These are phyloP conservation scores for Nicotiana undulata DNA, from an alignment of 257 asterid species.

Conservation along the genomic window DNA sequence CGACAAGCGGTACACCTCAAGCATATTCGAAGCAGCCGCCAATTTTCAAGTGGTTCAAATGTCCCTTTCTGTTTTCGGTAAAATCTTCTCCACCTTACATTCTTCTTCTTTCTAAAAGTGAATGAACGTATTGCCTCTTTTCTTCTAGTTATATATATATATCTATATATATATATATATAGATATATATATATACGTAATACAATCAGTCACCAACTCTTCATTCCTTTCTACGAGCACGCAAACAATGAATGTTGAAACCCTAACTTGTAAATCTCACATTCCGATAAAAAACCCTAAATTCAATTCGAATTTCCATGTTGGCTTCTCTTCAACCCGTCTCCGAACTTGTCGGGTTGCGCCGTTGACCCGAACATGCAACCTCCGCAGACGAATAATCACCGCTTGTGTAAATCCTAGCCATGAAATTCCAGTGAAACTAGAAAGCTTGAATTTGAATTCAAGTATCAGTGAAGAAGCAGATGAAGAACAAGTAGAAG, in stretches of 20 bases:
- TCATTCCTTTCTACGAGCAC: not conserved
- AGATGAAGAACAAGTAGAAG: conserved; percentile 7
- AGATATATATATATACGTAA: too few relatives aligned
- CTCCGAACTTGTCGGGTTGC: not conserved
- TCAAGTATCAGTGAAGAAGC: not conserved
- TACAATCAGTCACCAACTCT: not conserved
- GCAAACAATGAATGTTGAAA: conserved; percentile 32
- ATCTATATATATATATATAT: too few relatives aligned
- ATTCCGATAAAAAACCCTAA: conserved; percentile 13
- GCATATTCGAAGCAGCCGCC: conserved; percentile 1
- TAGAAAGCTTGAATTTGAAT: not conserved
- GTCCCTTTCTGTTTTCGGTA: not conserved
- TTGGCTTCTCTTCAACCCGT: not conserved
- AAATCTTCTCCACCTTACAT: not conserved
- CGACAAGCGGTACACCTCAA: not conserved
- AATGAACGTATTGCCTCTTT: not conserved
- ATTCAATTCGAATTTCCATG: not conserved
- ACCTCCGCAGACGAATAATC: not conserved
- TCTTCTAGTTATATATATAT: not conserved
- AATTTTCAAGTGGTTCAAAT: not conserved
- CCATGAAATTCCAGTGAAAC: conserved; percentile 19
- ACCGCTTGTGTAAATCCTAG: conserved; percentile 35
- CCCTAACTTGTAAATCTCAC: conserved; percentile 26
- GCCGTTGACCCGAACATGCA: not conserved
- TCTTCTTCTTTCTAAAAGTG: not conserved